Evolutionary conservation across 2,329 filamentous ascomycete species (phyloP), one percentile per base, ranked within the genome.

Genomic region (Gliomastix tumulicola): DNA sequence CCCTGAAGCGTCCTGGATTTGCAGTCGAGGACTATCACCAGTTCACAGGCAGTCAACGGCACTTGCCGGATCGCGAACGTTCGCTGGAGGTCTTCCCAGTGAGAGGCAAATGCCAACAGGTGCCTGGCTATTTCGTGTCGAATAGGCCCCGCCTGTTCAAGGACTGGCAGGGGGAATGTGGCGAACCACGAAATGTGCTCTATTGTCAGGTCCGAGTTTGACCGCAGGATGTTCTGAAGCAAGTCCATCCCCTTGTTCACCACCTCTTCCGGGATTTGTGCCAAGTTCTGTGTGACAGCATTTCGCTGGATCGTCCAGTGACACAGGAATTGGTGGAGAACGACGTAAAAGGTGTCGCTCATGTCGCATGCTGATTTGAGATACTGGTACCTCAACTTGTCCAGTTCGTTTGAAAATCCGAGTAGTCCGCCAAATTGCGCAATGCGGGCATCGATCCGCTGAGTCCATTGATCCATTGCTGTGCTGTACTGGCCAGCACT

Each of bases 281-380:
- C n/a, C n/a, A n/a, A n/a, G n/a, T n/a, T n/a, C n/a, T n/a, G n/a
- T n/a, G 25, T 10, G 13, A 13, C 13, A 9, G 3, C 25, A 4
- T 65, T 41, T 11, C 35, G 47, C 15, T 62, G 51, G 4, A 58
- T 39, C 4, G 66, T 68, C 68, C 72, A 76, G 16, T 71, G 49
- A 49, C 79, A 84, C 52, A 76, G 80, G 3, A 82, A 41, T 49
- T 85, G 81, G 49, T 85, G 82, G 11, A 84, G 51, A 6, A 70
- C 63, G 34, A 88, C 46, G 50, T 82, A 88, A 49, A 84, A 76
- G 32, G 63, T 43, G 51, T 89, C 84, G 5, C 67, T 54, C 1
- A 51, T 47, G 3, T 43, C 30, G 44, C 77, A 82, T 2, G 83
- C 82, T 18, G 74, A 61, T 19, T 44, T 49, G 11, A 88, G 58